phyloP scores from a whole-genome alignment of 2,329 filamentous ascomycete species.

The Arthrobotrys musiformis region DNA sequence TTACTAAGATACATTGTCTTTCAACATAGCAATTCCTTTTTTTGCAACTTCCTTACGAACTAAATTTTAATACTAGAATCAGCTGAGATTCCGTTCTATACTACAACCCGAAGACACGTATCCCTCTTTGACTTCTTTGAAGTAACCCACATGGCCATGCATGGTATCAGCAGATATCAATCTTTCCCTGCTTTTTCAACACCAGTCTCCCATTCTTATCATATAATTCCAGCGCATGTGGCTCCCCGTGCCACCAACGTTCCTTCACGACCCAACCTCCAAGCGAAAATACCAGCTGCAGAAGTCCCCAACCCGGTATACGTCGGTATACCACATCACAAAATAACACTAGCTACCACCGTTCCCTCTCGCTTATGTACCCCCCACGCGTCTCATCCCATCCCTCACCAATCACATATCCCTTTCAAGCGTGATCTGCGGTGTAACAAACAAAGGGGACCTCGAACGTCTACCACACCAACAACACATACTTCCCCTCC shows the following conservation, averaged over 20 bases:
- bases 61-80: no score
- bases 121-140: no score
- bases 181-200: neutral
- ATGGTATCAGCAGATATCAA: neutral
- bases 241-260: neutral
- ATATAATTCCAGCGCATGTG: neutral
- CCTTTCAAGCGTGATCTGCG: neutral
- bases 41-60: neutral
- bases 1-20: neutral
- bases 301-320: neutral
- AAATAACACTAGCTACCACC: neutral
- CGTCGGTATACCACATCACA: neutral
- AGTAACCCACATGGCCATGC: no score
- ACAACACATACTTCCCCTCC: constrained; percentile 17
- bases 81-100: no score
- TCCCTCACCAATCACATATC: neutral
- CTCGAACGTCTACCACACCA: constrained; percentile 36
- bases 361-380: constrained; percentile 5
- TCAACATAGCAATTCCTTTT: neutral
- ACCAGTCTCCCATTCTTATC: neutral
- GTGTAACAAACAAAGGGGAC: constrained; percentile 43
- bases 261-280: neutral
- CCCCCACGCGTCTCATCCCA: neutral
- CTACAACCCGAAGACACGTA: no score
- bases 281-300: neutral